These are phyloP conservation scores for Lepidium didymum DNA, from an alignment of 345 rosid genomes.

Conservation along the genomic window DNA sequence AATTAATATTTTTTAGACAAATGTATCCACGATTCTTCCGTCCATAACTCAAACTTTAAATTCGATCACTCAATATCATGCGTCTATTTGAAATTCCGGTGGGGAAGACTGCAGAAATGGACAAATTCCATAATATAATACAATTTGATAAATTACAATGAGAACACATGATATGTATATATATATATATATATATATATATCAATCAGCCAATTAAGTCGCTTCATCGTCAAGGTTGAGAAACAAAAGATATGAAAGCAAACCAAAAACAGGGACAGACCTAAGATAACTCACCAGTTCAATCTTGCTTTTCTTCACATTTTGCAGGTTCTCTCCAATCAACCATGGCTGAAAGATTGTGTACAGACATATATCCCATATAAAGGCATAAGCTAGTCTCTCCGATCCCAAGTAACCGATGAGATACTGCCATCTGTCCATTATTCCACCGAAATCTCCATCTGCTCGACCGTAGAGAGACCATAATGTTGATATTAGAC, in stretches of 20 bases:
- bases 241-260: slow-evolving; percentile 57
- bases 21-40: no score
- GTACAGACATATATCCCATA: slow-evolving; percentile 85
- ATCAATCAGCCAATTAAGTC: background rate
- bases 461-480: slow-evolving; percentile 63
- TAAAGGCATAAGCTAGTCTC: slow-evolving; percentile 84
- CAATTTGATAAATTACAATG: no score
- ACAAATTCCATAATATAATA: no score
- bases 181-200: no score
- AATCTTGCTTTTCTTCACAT: slow-evolving; percentile 47
- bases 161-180: background rate
- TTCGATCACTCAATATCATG: no score
- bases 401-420: slow-evolving; percentile 69
- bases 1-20: no score
- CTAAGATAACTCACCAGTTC: slow-evolving; percentile 51
- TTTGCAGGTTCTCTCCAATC: slow-evolving; percentile 73
- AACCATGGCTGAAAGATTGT: slow-evolving; percentile 92
- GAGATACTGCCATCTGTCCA: slow-evolving; percentile 64
- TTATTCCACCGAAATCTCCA: slow-evolving; percentile 50
- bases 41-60: no score
- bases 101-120: no score
- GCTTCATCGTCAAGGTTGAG: slow-evolving; percentile 44
- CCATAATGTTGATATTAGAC: slow-evolving; percentile 65
- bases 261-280: slow-evolving; percentile 78
- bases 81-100: no score